Percentiles rank a stretch among this genome's conserved stretches.
phyloP scores from a whole-genome alignment of 805 yeast species.

The Kodamaea nitidulidarum region DNA sequence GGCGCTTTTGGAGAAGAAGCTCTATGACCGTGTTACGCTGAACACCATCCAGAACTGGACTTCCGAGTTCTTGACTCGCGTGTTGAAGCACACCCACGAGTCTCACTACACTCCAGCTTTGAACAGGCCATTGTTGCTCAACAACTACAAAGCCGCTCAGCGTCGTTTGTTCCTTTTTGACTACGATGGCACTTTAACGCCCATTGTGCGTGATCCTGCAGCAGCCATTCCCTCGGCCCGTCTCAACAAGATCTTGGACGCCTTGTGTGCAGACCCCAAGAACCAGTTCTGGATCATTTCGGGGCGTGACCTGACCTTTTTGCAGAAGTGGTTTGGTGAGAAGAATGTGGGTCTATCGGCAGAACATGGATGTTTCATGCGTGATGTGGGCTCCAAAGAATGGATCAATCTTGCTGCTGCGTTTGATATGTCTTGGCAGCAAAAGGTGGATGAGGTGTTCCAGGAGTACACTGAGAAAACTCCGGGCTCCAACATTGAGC shows the following conservation, averaged over 20 bases:
- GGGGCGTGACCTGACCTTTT: slow-evolving; percentile 89
- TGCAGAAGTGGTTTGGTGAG: slow-evolving; percentile 83
- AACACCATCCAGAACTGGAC: slow-evolving; percentile 85
- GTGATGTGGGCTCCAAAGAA: slow-evolving; percentile 53
- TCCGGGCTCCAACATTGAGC: slow-evolving; percentile 84
- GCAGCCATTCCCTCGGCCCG: slow-evolving; percentile 92
- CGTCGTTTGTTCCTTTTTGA: slow-evolving; percentile 85
- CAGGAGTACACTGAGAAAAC: slow-evolving; percentile 77
- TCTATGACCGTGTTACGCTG: slow-evolving; percentile 60
- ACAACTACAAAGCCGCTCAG: slow-evolving; percentile 55
- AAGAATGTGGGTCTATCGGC: slow-evolving; percentile 81
- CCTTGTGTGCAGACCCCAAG: slow-evolving; percentile 65
- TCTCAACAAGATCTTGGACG: slow-evolving; percentile 54
- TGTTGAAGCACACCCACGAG: slow-evolving; percentile 43
- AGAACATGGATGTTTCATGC: slow-evolving; percentile 96
- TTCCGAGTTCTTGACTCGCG: slow-evolving; percentile 49
- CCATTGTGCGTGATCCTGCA: slow-evolving; percentile 95
- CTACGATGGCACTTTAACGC: slow-evolving; percentile 96
- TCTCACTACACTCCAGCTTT: slow-evolving; percentile 65
- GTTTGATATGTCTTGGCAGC: slow-evolving; percentile 93
- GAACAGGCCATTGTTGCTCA: slow-evolving; percentile 61
- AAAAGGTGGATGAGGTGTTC: slow-evolving; percentile 71
- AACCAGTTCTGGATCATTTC: slow-evolving; percentile 93
- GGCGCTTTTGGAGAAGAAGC: slow-evolving; percentile 42
- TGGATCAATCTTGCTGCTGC: slow-evolving; percentile 86